A percentile compares a stretch with the other conserved stretches of the same genome.
These are phyloP conservation scores for Phialophora verrucosa DNA, from an alignment of 2,329 filamentous ascomycete species.

Conservation along the genomic window DNA sequence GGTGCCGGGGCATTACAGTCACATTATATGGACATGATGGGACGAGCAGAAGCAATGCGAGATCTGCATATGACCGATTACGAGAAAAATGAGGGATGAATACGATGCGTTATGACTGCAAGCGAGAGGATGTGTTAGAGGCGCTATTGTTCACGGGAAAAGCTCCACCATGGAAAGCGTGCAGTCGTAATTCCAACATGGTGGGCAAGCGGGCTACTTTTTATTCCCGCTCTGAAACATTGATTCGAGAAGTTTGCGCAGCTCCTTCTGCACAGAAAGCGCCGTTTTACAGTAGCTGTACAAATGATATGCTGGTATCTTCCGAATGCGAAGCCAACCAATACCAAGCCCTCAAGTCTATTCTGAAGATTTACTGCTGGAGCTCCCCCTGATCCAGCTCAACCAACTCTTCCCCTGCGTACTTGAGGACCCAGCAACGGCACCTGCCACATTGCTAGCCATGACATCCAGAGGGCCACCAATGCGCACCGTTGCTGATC, in stretches of 20 bases:
- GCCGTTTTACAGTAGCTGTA: conserved; percentile 10
- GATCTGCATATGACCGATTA: neutral
- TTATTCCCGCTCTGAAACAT: neutral
- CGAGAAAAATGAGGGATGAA: neutral
- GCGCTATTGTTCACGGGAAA: neutral
- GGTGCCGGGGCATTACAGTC: conserved; percentile 80
- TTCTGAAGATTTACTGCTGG: conserved; percentile 10
- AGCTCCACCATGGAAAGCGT: neutral
- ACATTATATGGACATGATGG: conserved; percentile 63
- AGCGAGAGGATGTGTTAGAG: neutral
- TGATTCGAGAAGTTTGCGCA: neutral
- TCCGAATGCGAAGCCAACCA: neutral
- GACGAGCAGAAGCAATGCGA: neutral
- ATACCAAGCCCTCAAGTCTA: neutral
- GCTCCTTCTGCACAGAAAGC: neutral
- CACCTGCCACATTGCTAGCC: conserved; percentile 33
- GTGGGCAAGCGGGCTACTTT: too few relatives aligned
- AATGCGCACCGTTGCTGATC: conserved; percentile 9
- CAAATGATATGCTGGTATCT: conserved; percentile 14
- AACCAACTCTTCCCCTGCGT: conserved; percentile 27
- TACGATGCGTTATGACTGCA: neutral
- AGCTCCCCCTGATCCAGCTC: conserved; percentile 31
- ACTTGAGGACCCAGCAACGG: conserved; percentile 21
- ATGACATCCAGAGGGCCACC: conserved; percentile 37
- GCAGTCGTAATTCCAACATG: neutral